Evolutionary conservation across 2,329 filamentous ascomycete species (phyloP).

Genomic region (Albophoma yamanashiensis): DNA sequence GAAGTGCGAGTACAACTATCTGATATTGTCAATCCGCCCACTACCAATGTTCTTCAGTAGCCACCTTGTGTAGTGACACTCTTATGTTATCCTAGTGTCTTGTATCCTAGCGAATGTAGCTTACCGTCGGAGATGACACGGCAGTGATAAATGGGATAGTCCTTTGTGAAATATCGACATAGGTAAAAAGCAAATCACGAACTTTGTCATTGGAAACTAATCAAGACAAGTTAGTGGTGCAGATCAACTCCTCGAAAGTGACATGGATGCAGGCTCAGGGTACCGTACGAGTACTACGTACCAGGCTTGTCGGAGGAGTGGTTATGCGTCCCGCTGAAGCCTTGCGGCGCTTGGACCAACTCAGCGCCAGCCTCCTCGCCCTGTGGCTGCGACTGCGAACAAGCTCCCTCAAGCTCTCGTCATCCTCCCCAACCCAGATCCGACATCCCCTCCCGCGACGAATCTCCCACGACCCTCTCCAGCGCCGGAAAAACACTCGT

Average conservation of each 20-base stretch:
- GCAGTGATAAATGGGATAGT: background rate
- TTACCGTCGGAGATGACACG: background rate
- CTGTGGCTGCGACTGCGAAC: slow-evolving; percentile 1
- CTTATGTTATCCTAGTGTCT: background rate
- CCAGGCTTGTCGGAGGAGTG: background rate
- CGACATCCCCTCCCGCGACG: background rate
- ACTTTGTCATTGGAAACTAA: background rate
- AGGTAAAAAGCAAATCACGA: background rate
- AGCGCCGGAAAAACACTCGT: background rate
- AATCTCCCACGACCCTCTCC: background rate
- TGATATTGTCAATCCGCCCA: background rate
- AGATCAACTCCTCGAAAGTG: background rate
- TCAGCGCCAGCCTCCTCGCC: slow-evolving; percentile 10
- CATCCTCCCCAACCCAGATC: background rate
- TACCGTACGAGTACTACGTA: background rate
- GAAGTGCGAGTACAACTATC: background rate
- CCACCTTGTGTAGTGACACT: background rate
- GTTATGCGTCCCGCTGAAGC: slow-evolving; percentile 18
- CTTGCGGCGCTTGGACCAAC: slow-evolving; percentile 13
- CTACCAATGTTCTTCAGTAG: background rate
- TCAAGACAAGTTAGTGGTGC: background rate
- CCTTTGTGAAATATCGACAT: background rate
- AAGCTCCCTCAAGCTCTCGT: slow-evolving; percentile 2
- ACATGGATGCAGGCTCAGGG: background rate
- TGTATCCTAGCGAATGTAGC: background rate